These are phyloP conservation scores for Cornus controversa DNA, from an alignment of 148 eudicot genomes.

Conservation along the genomic window DNA sequence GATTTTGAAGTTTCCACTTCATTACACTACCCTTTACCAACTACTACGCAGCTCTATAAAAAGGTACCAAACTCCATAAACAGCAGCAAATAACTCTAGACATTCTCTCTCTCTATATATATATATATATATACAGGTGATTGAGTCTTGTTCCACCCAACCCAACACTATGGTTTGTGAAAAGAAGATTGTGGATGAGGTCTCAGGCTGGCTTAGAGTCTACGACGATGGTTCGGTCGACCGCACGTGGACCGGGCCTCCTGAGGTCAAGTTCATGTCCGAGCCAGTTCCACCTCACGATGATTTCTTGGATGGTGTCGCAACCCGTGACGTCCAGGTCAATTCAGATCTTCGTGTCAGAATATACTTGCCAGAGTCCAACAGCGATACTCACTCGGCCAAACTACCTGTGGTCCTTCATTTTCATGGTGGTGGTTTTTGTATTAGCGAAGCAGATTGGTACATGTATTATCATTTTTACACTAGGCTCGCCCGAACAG, in stretches of 20 bases:
- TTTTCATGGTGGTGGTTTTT: slow-evolving; percentile 71
- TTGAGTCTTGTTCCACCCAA: too few relatives aligned
- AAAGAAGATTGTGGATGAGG: slow-evolving; percentile 46
- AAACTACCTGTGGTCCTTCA: slow-evolving; percentile 57
- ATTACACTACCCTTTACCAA: not conserved
- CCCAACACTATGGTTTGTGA: slow-evolving; percentile 18
- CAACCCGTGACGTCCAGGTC: slow-evolving; percentile 37
- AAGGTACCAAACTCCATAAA: not conserved
- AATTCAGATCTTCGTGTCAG: slow-evolving; percentile 38
- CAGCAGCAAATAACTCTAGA: too few relatives aligned
- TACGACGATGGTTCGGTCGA: slow-evolving; percentile 65
- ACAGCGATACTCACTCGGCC: slow-evolving; percentile 11
- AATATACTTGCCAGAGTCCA: slow-evolving; percentile 46
- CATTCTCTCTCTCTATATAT: too few relatives aligned
- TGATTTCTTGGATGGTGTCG: slow-evolving; percentile 48
- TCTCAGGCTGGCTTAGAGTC: slow-evolving; percentile 71
- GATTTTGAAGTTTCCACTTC: not conserved
- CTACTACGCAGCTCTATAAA: not conserved
- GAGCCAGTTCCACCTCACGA: slow-evolving; percentile 49
- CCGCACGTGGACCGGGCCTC: slow-evolving; percentile 66
- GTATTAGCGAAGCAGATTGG: slow-evolving; percentile 58
- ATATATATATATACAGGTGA: too few relatives aligned
- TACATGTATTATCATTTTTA: slow-evolving; percentile 59
- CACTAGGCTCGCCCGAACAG: slow-evolving; percentile 37
- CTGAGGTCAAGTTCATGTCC: slow-evolving; percentile 55